Base-by-base conservation (phyloP, 306 rosid species). In the Coriaria nepalensis region DNA sequence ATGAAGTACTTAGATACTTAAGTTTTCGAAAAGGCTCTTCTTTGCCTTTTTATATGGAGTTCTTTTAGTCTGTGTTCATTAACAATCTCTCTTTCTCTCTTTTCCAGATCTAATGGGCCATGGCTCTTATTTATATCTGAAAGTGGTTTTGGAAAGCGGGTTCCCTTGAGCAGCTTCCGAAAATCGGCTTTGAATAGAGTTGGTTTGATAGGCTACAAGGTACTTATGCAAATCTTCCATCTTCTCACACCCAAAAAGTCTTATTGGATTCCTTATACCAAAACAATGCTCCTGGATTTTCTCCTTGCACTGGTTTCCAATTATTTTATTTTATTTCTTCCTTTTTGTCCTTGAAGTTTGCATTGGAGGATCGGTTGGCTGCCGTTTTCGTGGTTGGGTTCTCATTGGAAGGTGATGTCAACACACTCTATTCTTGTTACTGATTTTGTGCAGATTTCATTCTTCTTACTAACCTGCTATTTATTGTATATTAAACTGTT, bases 181-280 rank as follows among this genome's bases (percentile, higher is more conserved):
- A 50, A 75, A 33, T 85, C 75, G n/a, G 53, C 83, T 53, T 66
- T 90, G 71, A 82, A 82, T 40, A 81, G 94, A 66, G 87, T 85
- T 66, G 98, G 98, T 67, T 63, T 85, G 68, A 82, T 77, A 48
- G 98, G 98, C 53, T 81, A 82, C 82, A 90, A 90, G 98, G 98
- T 90, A 65, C 40, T 5, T 38, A 54, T 6, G 55, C 49, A 29
- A 37, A 45, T 54, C 10, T 6, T 52, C 37, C 6, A 9, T 55
- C 40, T 0, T 47, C 5, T 35, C 9, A 8, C 45, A 34, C 36
- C n/a, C n/a, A n/a, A n/a, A n/a, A n/a, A n/a, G n/a, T n/a, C n/a
- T n/a, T n/a, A n/a, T n/a, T n/a, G n/a, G n/a, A n/a, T n/a, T n/a
- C n/a, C n/a, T n/a, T n/a, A n/a, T n/a, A n/a, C n/a, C n/a, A n/a